These are phyloP conservation scores for Ziziphus jujuba DNA, from an alignment of 306 rosid genomes.

Conservation along the genomic window DNA sequence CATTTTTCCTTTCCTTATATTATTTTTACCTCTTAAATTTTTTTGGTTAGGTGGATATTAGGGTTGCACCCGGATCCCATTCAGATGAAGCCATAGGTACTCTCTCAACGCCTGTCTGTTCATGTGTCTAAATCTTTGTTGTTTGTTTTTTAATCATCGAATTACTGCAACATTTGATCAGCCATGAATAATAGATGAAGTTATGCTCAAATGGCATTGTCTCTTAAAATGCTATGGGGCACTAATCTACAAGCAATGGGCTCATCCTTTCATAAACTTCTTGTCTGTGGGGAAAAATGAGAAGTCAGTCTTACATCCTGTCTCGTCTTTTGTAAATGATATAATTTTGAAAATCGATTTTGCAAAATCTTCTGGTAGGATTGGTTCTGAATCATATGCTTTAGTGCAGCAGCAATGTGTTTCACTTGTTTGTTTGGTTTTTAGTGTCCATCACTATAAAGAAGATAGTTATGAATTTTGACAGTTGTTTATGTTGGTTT, in stretches of 20 bases:
- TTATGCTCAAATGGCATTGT: too few relatives aligned
- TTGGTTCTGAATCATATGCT: too few relatives aligned
- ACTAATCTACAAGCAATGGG: too few relatives aligned
- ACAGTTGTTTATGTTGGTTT: not conserved
- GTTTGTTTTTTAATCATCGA: not conserved
- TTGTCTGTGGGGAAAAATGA: not conserved
- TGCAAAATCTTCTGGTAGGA: not conserved
- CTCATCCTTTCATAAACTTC: not conserved
- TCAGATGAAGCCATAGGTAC: constrained; percentile 85
- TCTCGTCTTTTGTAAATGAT: not conserved
- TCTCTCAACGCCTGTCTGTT: constrained; percentile 9
- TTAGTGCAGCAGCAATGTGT: too few relatives aligned
- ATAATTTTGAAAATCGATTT: not conserved
- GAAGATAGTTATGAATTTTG: not conserved
- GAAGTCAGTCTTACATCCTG: not conserved
- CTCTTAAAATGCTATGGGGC: too few relatives aligned
- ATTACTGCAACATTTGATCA: too few relatives aligned
- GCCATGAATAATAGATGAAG: too few relatives aligned
- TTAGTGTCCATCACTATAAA: too few relatives aligned
- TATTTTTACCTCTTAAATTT: too few relatives aligned
- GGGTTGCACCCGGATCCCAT: constrained; percentile 96
- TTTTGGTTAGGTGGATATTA: constrained; percentile 75
- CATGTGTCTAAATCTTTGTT: not conserved
- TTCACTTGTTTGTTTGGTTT: not conserved
- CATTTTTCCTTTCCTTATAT: constrained; percentile 12